A percentile compares a stretch with the other conserved stretches of the same genome.
phyloP scores from a whole-genome alignment of 2,329 filamentous ascomycete genomes.

The Pseudopyricularia cyperi region DNA sequence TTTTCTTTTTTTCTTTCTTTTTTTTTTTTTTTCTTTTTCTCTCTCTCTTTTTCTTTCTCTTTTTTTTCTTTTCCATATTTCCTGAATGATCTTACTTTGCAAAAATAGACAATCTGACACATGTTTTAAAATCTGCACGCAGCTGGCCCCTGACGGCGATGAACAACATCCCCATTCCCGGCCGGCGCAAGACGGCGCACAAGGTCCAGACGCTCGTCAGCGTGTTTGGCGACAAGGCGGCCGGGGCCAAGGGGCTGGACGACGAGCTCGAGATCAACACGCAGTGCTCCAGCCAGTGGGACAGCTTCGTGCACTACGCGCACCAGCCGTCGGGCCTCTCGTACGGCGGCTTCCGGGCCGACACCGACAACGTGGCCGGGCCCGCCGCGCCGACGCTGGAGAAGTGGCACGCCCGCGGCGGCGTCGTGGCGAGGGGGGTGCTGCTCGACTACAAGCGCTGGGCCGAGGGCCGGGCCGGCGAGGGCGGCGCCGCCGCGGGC shows the following conservation, averaged over 20 bases:
- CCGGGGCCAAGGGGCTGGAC: conserved; percentile 8
- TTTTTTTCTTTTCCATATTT: not conserved
- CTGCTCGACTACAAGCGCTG: conserved; percentile 39
- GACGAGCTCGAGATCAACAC: conserved; percentile 33
- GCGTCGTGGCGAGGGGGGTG: conserved; percentile 40
- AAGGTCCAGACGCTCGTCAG: conserved; percentile 1
- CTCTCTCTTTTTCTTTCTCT: not conserved
- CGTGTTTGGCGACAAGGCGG: no score
- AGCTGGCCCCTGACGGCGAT: not conserved
- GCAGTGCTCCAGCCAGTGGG: conserved; percentile 34
- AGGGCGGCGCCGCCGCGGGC: no score
- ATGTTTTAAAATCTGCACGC: not conserved
- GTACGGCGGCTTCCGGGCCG: not conserved
- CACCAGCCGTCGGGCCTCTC: not conserved
- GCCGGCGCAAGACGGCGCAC: not conserved
- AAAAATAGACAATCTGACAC: not conserved
- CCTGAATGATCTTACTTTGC: no score
- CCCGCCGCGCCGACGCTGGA: not conserved
- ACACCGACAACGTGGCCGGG: not conserved
- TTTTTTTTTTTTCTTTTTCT: not conserved
- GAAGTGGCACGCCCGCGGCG: conserved; percentile 21
- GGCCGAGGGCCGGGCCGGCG: conserved; percentile 31
- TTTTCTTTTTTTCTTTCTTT: not conserved
- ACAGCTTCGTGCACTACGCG: conserved; percentile 29
- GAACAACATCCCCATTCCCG: not conserved